A percentile compares a stretch with the other conserved stretches of the same genome.
Evolutionary conservation across 2,329 filamentous ascomycete species (phyloP).

Genomic region (Colletotrichum tamarilloi): DNA sequence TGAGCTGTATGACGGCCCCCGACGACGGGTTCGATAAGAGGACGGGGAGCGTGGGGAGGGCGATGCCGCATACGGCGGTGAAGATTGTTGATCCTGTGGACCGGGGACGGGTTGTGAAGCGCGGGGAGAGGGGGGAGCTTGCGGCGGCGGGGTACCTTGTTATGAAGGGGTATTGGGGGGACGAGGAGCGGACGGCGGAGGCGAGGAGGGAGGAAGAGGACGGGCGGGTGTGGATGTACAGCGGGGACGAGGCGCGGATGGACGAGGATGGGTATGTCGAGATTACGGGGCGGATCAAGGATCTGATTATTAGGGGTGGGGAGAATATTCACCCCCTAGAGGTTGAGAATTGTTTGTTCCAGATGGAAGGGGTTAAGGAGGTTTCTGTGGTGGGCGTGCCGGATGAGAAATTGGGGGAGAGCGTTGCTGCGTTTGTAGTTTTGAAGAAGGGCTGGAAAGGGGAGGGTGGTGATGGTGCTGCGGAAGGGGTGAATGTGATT

Average conservation of each 20-base stretch:
- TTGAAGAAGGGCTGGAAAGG: conserved; percentile 35
- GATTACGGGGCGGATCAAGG: conserved; percentile 94
- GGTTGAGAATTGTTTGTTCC: conserved; percentile 87
- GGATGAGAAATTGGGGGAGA: conserved; percentile 86
- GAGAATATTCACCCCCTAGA: conserved; percentile 97
- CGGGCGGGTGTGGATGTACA: conserved; percentile 83
- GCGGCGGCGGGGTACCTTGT: conserved; percentile 86
- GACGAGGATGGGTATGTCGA: conserved; percentile 84
- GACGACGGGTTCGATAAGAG: conserved; percentile 79
- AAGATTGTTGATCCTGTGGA: conserved; percentile 82
- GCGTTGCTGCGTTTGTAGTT: conserved; percentile 86
- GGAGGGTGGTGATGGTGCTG: conserved; percentile 35
- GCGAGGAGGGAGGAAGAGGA: conserved; percentile 65
- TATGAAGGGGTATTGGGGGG: conserved; percentile 93
- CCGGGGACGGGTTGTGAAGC: conserved; percentile 65
- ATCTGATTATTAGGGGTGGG: conserved; percentile 92
- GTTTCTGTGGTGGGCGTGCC: conserved; percentile 86
- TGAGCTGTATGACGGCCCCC: conserved; percentile 84
- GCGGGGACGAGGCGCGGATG: conserved; percentile 91
- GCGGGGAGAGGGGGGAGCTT: conserved; percentile 81
- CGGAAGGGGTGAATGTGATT: conserved; percentile 48
- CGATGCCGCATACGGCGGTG: conserved; percentile 82
- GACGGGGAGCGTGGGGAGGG: conserved; percentile 80
- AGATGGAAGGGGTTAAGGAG: conserved; percentile 76
- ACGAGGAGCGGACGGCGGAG: conserved; percentile 74